Evolutionary conservation across 2,329 filamentous ascomycete species (phyloP).

Genomic region (Verticillium zaregamsianum): DNA sequence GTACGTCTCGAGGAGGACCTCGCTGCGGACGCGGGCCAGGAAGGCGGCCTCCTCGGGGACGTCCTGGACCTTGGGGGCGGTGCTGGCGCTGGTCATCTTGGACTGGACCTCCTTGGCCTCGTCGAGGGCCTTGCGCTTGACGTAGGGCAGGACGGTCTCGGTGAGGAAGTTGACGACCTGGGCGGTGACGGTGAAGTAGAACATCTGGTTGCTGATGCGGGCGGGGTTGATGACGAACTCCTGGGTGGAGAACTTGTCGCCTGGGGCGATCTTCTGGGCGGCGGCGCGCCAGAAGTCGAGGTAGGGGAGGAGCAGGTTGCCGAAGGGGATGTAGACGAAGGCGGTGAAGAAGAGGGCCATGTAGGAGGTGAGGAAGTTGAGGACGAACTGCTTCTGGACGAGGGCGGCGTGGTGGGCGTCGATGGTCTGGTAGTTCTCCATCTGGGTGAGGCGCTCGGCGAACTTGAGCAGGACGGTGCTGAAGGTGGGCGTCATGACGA

Average conservation of each 20-base stretch:
- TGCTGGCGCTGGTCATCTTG: constrained; percentile 51
- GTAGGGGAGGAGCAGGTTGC: constrained; percentile 75
- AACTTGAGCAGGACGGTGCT: constrained; percentile 70
- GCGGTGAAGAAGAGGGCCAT: constrained; percentile 88
- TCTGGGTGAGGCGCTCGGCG: constrained; percentile 72
- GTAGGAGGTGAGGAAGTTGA: constrained; percentile 96
- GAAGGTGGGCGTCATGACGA: constrained; percentile 73
- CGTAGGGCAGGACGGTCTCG: constrained; percentile 79
- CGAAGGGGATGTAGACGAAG: constrained; percentile 93
- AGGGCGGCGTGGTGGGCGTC: constrained; percentile 78
- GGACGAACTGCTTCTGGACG: constrained; percentile 88
- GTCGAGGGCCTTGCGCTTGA: constrained; percentile 72
- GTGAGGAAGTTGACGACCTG: constrained; percentile 84
- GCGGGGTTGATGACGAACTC: constrained; percentile 79
- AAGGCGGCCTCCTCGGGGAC: constrained; percentile 75
- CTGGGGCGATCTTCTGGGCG: constrained; percentile 70
- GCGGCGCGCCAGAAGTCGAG: constrained; percentile 76
- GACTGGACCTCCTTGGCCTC: constrained; percentile 75
- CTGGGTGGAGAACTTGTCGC: constrained; percentile 62
- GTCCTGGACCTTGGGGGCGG: constrained; percentile 51
- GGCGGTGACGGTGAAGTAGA: constrained; percentile 93
- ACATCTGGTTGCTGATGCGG: constrained; percentile 83
- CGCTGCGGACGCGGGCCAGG: constrained; percentile 73
- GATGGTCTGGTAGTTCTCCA: constrained; percentile 89
- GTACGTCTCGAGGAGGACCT: constrained; percentile 78